A percentile compares a stretch with the other conserved stretches of the same genome.
Evolutionary conservation across 1,139 yeast genomes (phyloP).

Genomic region (Spencermartinsiella ligniputridi): DNA sequence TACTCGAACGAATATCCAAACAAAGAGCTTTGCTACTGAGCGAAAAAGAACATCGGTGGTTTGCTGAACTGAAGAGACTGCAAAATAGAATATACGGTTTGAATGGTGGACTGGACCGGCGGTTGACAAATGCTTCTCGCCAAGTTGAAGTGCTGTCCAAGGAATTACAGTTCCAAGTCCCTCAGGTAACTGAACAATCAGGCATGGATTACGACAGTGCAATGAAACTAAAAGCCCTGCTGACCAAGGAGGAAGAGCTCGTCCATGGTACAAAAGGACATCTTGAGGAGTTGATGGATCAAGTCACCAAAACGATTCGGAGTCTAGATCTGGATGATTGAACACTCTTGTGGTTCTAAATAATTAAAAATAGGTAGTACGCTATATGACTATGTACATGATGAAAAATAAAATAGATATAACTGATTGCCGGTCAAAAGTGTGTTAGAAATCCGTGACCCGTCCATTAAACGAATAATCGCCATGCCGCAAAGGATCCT

Average conservation of each 20-base stretch:
- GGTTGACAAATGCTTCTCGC: conserved; percentile 18
- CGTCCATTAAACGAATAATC: conserved; percentile 96
- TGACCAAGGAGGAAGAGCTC: conserved; percentile 14
- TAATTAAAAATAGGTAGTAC: too few relatives aligned
- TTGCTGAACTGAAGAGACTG: conserved; percentile 38
- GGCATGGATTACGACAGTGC: conserved; percentile 10
- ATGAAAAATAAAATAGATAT: too few relatives aligned
- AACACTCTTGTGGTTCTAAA: too few relatives aligned
- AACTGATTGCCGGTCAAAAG: too few relatives aligned
- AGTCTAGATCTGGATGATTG: background rate
- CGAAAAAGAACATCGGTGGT: conserved; percentile 43
- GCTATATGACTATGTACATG: too few relatives aligned
- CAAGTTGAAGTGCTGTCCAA: conserved; percentile 14
- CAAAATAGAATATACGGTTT: conserved; percentile 11
- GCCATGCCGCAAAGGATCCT: conserved; percentile 88
- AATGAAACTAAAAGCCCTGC: conserved; percentile 12
- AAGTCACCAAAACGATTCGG: conserved; percentile 1
- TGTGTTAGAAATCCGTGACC: conserved; percentile 76
- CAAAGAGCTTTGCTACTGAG: conserved; percentile 34
- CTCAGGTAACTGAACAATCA: conserved; percentile 1
- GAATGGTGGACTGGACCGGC: conserved; percentile 21
- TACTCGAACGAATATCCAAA: conserved; percentile 30
- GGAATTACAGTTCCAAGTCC: conserved; percentile 10
- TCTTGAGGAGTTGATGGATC: conserved; percentile 8
- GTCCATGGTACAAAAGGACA: conserved; percentile 14